Base-by-base conservation (phyloP, 495 filamentous ascomycete genomes). In the Articulospora tetracladia region DNA sequence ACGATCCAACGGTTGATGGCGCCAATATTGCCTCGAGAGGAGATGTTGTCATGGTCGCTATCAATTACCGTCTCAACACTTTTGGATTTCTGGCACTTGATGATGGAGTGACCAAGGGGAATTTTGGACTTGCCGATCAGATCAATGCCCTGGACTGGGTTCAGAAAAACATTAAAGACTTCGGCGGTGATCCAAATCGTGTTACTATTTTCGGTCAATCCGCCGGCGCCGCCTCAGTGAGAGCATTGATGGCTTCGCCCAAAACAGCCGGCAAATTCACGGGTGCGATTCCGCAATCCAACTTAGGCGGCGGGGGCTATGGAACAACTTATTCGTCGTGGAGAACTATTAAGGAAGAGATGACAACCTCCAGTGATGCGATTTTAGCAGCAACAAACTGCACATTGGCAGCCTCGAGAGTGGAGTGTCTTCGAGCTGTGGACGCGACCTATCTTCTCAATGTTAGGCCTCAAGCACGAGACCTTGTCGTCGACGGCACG, bases 141-240 rank as follows among this genome's bases (percentile, higher is more conserved):
- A 79, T 71, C 70, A 78, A 75, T 55, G 75, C 73, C 10, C 59
- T 77, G 1, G 65, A 72, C 13, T 79, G 75, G 77, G 70, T 86
- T 49, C 72, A 76, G 53, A 73, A 73, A 48, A 77, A 83, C 63
- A 82, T 83, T 61, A 64, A 63, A 10, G 67, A 63, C n/a, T 75
- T 75, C 61, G 70, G 71, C 20, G 72, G 67, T 11, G 64, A 73
- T 47, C 66, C 78, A n/a, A 61, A 74, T 48, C 62, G 68, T 1
- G 68, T 81, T 20, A 75, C 73, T 6, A 65, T 77, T 25, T 65
- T 81, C 52, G 83, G 83, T 8, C 78, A 83, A 66, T 78, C 74
- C 17, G 82, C 82, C 20, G 82, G 82, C 86, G 63, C 77, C 85
- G 79, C 67, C 20, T 77, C 74, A 26, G 79, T 83, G 0, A 70